Evolutionary conservation across 192 early-diverging fungal genomes (phyloP).

Genomic region (Coemansia aciculifera): DNA sequence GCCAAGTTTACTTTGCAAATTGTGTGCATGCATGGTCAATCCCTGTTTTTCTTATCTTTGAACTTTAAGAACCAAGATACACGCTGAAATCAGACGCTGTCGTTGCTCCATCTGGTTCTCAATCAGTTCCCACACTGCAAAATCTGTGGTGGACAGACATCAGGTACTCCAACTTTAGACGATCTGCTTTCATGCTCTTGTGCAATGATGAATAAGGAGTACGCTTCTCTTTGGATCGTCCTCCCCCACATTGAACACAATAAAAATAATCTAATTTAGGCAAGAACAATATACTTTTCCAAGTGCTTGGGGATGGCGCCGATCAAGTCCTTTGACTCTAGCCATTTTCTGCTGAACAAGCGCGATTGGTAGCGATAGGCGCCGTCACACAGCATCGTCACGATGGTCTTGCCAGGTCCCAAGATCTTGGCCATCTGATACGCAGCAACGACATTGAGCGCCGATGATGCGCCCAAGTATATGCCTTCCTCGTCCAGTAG

Average conservation of each 20-base stretch:
- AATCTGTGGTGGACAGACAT: slow-evolving; percentile 3
- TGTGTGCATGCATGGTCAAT: not conserved
- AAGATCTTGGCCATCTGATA: slow-evolving; percentile 84
- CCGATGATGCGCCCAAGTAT: slow-evolving; percentile 88
- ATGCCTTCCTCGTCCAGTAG: slow-evolving; percentile 93
- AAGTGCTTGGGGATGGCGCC: slow-evolving; percentile 80
- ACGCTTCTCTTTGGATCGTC: not conserved
- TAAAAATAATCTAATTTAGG: slow-evolving; percentile 21
- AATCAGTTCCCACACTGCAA: not conserved
- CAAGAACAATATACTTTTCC: slow-evolving; percentile 80
- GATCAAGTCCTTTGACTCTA: slow-evolving; percentile 80
- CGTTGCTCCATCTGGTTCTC: not conserved
- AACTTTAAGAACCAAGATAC: not conserved
- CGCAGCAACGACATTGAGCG: slow-evolving; percentile 91
- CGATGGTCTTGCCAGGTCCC: slow-evolving; percentile 76
- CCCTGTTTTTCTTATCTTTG: not conserved
- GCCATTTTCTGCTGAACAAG: slow-evolving; percentile 81
- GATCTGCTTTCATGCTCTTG: not conserved
- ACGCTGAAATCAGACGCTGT: not conserved
- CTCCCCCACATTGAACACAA: not conserved
- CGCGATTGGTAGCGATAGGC: slow-evolving; percentile 84
- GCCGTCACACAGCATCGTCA: slow-evolving; percentile 88
- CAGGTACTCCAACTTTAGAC: not conserved
- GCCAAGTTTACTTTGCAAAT: not conserved
- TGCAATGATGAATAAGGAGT: not conserved